Conservation (phyloP, 331 rosid species). For the Dryas integrifolia region DNA sequence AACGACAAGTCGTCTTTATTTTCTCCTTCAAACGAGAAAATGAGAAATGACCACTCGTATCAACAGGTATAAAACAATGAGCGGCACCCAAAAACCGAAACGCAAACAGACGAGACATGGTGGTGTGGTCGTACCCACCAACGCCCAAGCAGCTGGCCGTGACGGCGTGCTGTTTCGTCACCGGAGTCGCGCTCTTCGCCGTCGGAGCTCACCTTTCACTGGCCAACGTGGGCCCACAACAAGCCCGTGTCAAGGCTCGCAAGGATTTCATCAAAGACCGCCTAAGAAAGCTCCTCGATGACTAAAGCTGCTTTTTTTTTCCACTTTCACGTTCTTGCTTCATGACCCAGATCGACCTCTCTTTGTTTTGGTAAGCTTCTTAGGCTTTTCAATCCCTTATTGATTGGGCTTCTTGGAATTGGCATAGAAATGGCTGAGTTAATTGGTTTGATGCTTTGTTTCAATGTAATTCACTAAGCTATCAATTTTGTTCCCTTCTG, state of each 20-base stretch:
- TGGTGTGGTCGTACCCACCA: conserved; percentile 54
- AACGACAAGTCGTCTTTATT: too few species aligned
- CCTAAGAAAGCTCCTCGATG: conserved; percentile 48
- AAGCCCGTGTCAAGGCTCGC: conserved; percentile 59
- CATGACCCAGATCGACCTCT: too few species aligned
- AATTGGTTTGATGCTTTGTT: too few species aligned
- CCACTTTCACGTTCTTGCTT: too few species aligned
- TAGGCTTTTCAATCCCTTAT: not conserved
- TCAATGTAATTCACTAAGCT: not conserved
- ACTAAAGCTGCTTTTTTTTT: not conserved
- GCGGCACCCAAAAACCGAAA: too few species aligned
- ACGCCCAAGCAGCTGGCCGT: conserved; percentile 42
- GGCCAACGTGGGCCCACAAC: conserved; percentile 57
- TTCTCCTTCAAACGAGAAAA: too few species aligned
- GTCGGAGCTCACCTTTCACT: conserved; percentile 50
- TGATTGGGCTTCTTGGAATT: too few species aligned
- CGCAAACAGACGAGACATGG: conserved; percentile 20
- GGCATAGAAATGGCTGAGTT: too few species aligned
- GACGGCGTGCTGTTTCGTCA: conserved; percentile 34
- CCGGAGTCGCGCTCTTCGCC: conserved; percentile 44
- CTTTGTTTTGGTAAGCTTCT: not conserved
- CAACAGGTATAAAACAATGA: not conserved
- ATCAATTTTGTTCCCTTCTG: not conserved
- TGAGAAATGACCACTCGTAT: not conserved
- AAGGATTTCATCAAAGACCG: conserved; percentile 40